Evolutionary conservation across 495 filamentous ascomycete species (phyloP).

Genomic region (Astrothelium macrocarpum): DNA sequence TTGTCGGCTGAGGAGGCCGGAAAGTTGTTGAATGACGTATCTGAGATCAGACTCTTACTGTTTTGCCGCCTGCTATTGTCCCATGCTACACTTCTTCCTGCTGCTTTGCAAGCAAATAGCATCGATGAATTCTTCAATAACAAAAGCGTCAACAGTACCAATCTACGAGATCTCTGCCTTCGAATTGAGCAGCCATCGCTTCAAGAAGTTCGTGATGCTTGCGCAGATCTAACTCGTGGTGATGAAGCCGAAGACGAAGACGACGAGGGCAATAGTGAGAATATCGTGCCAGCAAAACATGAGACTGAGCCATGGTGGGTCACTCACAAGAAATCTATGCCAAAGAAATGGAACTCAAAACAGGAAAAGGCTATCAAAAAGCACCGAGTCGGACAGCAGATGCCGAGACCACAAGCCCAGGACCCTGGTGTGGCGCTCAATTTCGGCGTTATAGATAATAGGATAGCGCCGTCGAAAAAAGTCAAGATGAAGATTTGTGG

Average conservation of each 20-base stretch:
- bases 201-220: constrained; percentile 43
- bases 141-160: constrained; percentile 33
- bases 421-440: constrained; percentile 13
- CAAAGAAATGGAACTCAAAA: constrained; percentile 23
- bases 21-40: constrained; percentile 34
- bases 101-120: constrained; percentile 35
- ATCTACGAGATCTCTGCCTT: constrained; percentile 41
- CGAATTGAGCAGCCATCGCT: constrained; percentile 38
- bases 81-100: constrained; percentile 39
- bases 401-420: constrained; percentile 6
- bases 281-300: constrained; percentile 3
- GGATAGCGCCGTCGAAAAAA: constrained; percentile 24
- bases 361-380: constrained; percentile 17
- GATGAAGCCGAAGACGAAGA: constrained; percentile 16
- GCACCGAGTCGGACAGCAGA: background rate
- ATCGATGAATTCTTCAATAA: constrained; percentile 42
- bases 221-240: constrained; percentile 40
- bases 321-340: constrained; percentile 8
- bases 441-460: constrained; percentile 22
- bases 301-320: background rate
- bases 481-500: constrained; percentile 43
- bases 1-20: constrained; percentile 39
- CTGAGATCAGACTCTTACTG: constrained; percentile 42
- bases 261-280: constrained; percentile 9
- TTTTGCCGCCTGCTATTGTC: constrained; percentile 43